A percentile compares a stretch with the other conserved stretches of the same genome.
phyloP scores from a whole-genome alignment of 192 early-diverging fungal genomes.

The Irineochytrium annulatum region DNA sequence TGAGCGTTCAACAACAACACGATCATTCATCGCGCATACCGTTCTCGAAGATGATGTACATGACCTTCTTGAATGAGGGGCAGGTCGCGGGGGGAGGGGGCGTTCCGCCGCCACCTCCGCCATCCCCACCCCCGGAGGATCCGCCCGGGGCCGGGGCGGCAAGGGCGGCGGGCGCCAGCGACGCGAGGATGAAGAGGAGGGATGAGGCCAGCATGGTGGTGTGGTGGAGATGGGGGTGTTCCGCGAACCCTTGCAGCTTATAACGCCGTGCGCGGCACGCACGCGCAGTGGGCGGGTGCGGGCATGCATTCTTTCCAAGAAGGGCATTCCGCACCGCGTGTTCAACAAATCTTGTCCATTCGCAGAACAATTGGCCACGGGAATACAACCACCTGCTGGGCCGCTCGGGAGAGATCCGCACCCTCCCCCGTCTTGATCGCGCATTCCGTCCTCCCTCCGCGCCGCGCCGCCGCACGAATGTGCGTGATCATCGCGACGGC shows the following conservation, averaged over 20 bases:
- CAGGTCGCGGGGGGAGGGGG: not conserved
- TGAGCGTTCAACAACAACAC: too few relatives aligned
- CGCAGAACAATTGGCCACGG: too few relatives aligned
- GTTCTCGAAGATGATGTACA: slow-evolving; percentile 19
- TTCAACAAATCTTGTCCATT: too few relatives aligned
- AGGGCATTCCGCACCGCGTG: too few relatives aligned
- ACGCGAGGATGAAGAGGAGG: not conserved
- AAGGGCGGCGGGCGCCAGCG: not conserved
- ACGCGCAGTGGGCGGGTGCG: not conserved
- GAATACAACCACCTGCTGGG: too few relatives aligned
- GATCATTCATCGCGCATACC: too few relatives aligned
- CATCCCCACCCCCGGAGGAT: not conserved
- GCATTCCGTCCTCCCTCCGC: too few relatives aligned
- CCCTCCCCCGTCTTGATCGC: too few relatives aligned
- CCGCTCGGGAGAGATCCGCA: too few relatives aligned
- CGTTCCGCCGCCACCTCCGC: not conserved
- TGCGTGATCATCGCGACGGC: too few relatives aligned
- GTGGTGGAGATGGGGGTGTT: not conserved
- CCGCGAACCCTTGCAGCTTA: not conserved
- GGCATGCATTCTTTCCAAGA: not conserved
- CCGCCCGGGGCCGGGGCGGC: not conserved
- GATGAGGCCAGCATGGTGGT: not conserved
- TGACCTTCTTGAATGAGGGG: slow-evolving; percentile 6
- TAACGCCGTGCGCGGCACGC: not conserved
- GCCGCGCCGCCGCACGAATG: too few relatives aligned